Evolutionary conservation across 305 asterid species (phyloP).

Genomic region (Caryopteris hybrid): DNA sequence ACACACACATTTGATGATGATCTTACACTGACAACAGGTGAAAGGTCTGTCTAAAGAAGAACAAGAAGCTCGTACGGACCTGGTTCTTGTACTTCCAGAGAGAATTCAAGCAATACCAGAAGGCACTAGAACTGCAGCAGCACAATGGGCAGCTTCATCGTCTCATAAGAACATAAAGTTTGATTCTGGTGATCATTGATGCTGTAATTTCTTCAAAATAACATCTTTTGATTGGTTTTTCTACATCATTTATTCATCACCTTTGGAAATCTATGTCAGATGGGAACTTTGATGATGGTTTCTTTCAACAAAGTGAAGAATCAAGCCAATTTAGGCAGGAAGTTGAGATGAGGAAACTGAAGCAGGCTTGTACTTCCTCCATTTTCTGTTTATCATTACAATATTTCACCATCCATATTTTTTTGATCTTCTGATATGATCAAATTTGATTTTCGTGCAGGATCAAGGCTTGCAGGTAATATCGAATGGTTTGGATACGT

Average conservation of each 20-base stretch:
- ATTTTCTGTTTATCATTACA: neutral
- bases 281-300: conserved; percentile 43
- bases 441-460: conserved; percentile 29
- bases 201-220: neutral
- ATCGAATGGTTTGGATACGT: conserved; percentile 68
- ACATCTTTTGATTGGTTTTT: neutral
- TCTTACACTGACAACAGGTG: conserved; percentile 36
- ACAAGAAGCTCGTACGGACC: conserved; percentile 55
- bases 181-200: conserved; percentile 44
- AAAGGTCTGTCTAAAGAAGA: conserved; percentile 70
- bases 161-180: conserved; percentile 58
- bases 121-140: conserved; percentile 24
- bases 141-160: conserved; percentile 49
- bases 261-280: conserved; percentile 30
- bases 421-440: neutral
- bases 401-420: too few species aligned
- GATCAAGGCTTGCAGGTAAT: conserved; percentile 77
- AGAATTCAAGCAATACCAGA: conserved; percentile 70
- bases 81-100: conserved; percentile 62
- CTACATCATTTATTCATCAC: neutral
- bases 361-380: conserved; percentile 76
- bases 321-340: conserved; percentile 65
- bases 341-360: conserved; percentile 72
- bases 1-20: neutral
- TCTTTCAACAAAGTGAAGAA: conserved; percentile 61